Percentiles rank a stretch among this genome's conserved stretches.
These are phyloP conservation scores for Cenococcum geophilum DNA, from an alignment of 495 filamentous ascomycete genomes.

Conservation along the genomic window DNA sequence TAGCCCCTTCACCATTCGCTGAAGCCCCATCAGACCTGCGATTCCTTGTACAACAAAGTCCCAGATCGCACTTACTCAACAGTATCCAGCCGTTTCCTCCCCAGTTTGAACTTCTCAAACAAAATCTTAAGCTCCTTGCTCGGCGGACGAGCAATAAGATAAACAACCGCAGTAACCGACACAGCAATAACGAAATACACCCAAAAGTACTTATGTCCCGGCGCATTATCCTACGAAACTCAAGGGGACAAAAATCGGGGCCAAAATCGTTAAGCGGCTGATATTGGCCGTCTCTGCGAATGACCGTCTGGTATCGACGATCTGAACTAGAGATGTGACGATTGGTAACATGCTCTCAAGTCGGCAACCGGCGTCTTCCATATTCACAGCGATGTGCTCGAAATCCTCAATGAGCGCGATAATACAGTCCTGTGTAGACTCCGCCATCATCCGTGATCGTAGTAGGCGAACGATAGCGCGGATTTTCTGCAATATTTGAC, in stretches of 20 bases:
- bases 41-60: no score
- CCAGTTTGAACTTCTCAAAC: no score
- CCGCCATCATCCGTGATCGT: background rate
- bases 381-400: slow-evolving; percentile 14
- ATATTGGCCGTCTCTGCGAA: slow-evolving; percentile 36
- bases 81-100: no score
- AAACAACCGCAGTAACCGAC: slow-evolving; percentile 4
- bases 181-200: slow-evolving; percentile 23
- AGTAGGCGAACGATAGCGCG: slow-evolving; percentile 3
- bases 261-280: slow-evolving; percentile 36
- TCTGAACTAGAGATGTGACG: slow-evolving; percentile 33
- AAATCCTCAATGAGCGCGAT: slow-evolving; percentile 9
- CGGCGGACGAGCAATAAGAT: background rate
- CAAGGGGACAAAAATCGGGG: slow-evolving; percentile 40
- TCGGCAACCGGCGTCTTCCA: slow-evolving; percentile 23
- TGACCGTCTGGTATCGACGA: slow-evolving; percentile 29
- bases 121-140: no score
- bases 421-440: background rate
- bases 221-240: slow-evolving; percentile 33
- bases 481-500: slow-evolving; percentile 18
- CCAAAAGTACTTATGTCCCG: slow-evolving; percentile 18
- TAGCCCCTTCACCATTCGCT: no score
- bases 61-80: no score
- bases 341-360: slow-evolving; percentile 34
- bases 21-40: no score